Evolutionary conservation across 1,284 basidiomycete species (phyloP).

Genomic region (Pseudozyma flocculosa): DNA sequence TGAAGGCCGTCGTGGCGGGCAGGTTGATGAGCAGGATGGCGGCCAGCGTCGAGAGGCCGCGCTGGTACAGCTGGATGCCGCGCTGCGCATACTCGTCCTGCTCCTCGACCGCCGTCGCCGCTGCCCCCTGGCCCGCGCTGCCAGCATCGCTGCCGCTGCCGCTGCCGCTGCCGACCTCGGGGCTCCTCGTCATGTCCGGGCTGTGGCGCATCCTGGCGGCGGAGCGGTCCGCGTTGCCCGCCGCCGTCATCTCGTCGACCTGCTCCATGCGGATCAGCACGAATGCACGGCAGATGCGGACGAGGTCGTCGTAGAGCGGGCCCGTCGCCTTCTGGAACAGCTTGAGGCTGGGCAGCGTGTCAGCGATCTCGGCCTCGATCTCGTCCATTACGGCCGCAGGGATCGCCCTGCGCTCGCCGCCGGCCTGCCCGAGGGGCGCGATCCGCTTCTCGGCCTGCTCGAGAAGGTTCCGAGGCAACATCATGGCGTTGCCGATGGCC

Average conservation of each 20-base stretch:
- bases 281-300: constrained; percentile 86
- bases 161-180: too few species aligned
- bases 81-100: constrained; percentile 16
- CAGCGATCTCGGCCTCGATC: constrained; percentile 77
- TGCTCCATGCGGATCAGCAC: constrained; percentile 85
- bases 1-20: constrained; percentile 72
- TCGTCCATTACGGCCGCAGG: constrained; percentile 63
- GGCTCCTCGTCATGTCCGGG: neutral
- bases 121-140: too few species aligned
- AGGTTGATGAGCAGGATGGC: constrained; percentile 89
- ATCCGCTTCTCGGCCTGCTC: constrained; percentile 16
- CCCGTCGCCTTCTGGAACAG: constrained; percentile 77
- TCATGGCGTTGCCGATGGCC: constrained; percentile 83
- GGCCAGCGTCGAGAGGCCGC: constrained; percentile 64
- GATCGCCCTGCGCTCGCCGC: constrained; percentile 2
- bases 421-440: constrained; percentile 1
- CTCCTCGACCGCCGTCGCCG: too few species aligned
- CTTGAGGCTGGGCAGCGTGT: constrained; percentile 81
- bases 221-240: constrained; percentile 16
- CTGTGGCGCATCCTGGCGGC: constrained; percentile 4
- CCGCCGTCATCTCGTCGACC: constrained; percentile 54
- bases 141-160: too few species aligned
- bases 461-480: constrained; percentile 63
- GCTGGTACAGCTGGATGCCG: constrained; percentile 43
- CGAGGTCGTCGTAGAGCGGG: constrained; percentile 81